Percentiles rank a stretch among this genome's conserved stretches.
Conservation (phyloP, 2,329 filamentous ascomycete genomes). For the Fonsecaea pugnacius region DNA sequence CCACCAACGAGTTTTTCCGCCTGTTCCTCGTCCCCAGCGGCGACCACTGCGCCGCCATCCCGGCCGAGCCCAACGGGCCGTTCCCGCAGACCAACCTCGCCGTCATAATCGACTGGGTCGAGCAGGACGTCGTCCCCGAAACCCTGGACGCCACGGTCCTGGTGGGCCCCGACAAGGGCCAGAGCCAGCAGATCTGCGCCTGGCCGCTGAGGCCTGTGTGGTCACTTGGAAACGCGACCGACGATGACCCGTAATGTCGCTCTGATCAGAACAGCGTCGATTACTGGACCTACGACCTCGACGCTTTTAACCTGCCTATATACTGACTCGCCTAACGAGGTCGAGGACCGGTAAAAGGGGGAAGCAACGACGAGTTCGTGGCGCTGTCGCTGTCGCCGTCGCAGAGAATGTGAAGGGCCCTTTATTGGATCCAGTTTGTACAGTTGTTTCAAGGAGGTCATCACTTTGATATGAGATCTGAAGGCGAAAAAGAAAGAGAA, state of each 20-base stretch:
- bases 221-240: constrained; percentile 39
- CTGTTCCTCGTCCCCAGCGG: constrained; percentile 61
- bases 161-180: constrained; percentile 38
- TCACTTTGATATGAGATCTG: too few species aligned
- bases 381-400: too few species aligned
- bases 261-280: constrained; percentile 47
- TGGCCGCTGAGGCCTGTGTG: constrained; percentile 44
- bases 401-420: too few species aligned
- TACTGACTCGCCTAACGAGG: constrained; percentile 40
- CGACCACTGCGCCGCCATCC: constrained; percentile 56
- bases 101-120: constrained; percentile 58
- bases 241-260: constrained; percentile 47
- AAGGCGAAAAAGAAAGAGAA: background rate
- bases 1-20: constrained; percentile 59
- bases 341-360: too few species aligned
- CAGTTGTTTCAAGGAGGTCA: too few species aligned
- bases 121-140: constrained; percentile 53
- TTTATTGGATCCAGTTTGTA: too few species aligned
- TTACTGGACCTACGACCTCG: constrained; percentile 48
- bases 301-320: constrained; percentile 47
- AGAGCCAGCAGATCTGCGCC: constrained; percentile 45
- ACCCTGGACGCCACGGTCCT: constrained; percentile 49
- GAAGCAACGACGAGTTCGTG: too few species aligned
- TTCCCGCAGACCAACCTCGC: constrained; percentile 54
- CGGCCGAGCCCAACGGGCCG: constrained; percentile 49